A percentile compares a stretch with the other conserved stretches of the same genome.
phyloP scores from a whole-genome alignment of 495 filamentous ascomycete genomes.

The Hypoxylon trugodes region DNA sequence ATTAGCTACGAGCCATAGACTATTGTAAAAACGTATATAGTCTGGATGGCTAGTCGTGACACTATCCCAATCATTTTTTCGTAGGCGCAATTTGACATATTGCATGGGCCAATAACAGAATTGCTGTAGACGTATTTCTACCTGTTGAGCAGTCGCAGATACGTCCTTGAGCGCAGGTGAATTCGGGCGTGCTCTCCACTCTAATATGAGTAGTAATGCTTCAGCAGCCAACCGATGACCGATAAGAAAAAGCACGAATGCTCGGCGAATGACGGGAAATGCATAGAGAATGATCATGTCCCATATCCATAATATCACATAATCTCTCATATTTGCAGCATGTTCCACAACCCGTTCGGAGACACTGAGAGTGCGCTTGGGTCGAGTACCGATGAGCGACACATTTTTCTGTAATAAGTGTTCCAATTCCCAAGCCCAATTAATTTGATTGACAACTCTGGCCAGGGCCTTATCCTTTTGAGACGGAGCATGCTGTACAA shows the following conservation, averaged over 20 bases:
- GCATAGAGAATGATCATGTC: conserved; percentile 78
- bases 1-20: conserved; percentile 97
- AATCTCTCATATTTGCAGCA: conserved; percentile 82
- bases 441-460: conserved; percentile 91
- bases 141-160: conserved; percentile 96
- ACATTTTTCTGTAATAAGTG: conserved; percentile 87
- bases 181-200: conserved; percentile 84
- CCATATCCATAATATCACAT: conserved; percentile 71
- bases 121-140: conserved; percentile 96
- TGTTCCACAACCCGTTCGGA: conserved; percentile 95
- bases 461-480: conserved; percentile 83
- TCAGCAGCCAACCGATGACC: conserved; percentile 86
- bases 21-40: conserved; percentile 99
- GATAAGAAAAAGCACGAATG: conserved; percentile 80
- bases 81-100: conserved; percentile 85
- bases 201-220: conserved; percentile 77
- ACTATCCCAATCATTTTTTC: conserved; percentile 94
- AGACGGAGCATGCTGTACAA: conserved; percentile 76
- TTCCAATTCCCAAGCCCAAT: conserved; percentile 91
- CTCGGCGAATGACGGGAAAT: conserved; percentile 75
- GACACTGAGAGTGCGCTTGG: conserved; percentile 87
- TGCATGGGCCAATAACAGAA: conserved; percentile 99
- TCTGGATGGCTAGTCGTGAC: conserved; percentile 95
- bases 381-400: conserved; percentile 77
- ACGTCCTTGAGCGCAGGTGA: conserved; percentile 92